Evolutionary conservation across 306 rosid species (phyloP), one percentile per base, ranked within the genome.

Genomic region (Lathyrus aphaca): DNA sequence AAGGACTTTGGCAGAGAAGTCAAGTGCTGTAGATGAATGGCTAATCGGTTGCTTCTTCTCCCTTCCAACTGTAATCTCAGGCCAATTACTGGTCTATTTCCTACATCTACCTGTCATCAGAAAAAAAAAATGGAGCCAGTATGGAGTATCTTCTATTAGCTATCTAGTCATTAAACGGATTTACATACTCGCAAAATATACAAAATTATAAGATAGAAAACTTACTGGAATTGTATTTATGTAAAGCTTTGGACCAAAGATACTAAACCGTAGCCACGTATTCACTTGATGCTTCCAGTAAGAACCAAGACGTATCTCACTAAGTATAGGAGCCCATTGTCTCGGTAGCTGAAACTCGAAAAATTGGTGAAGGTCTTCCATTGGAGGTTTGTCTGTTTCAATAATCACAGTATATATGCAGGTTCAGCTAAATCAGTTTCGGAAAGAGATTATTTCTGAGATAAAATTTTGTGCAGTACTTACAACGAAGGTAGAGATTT

Each of bases 321-420:
- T 91, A 73, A 79, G 86, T 35, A 84, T 83, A 40, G 97, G 97
- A 1, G 97, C 96, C 97, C 97, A 89, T 56, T 77, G 93, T 81
- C 89, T 85, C 13, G 97, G 97, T 30, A 91, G 89, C 80, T 91
- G 96, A 81, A 91, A 91, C 84, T 87, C 97, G 58, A 86, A 82
- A 85, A 91, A 89, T 69, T 91, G 94, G 77, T 87, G 91, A 46
- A 91, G 97, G 74, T 85, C 91, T 76, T 82, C 85, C 68, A 81
- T 77, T 29, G 97, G 94, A 64, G 96, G 97, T 76, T 85, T 89
- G 79, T 87, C 97, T 91, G 89, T 72, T 76, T 61, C 80, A 77
- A 49, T 37, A 32, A 69, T 39, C 29, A 61, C 29, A 76, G 40
- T 58, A 57, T 21, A 58, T 18, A 25, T 23, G 18, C 58, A 48